A percentile compares a stretch with the other conserved stretches of the same genome.
phyloP scores from a whole-genome alignment of 306 rosid species.

The Casuarina glauca region DNA sequence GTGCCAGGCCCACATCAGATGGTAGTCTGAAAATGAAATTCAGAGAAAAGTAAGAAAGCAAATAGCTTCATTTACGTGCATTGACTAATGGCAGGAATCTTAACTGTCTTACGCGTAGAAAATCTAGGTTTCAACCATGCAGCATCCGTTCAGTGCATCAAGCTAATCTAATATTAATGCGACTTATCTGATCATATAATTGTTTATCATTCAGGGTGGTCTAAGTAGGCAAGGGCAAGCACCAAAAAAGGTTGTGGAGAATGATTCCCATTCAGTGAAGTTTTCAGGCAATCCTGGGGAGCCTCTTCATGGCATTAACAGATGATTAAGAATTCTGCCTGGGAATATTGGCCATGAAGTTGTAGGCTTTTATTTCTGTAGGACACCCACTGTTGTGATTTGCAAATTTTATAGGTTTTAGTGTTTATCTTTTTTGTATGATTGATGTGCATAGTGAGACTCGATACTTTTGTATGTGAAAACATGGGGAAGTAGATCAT shows the following conservation, averaged over 20 bases:
- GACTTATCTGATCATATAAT: constrained; percentile 7
- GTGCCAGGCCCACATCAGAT: background rate
- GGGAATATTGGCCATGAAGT: constrained; percentile 10
- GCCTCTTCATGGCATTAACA: constrained; percentile 26
- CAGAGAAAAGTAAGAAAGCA: background rate
- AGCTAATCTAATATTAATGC: background rate
- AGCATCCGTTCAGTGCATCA: background rate
- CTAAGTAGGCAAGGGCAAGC: constrained; percentile 42
- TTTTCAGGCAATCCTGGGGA: constrained; percentile 29
- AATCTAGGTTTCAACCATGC: background rate
- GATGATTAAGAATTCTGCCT: constrained; percentile 17
- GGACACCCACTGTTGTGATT: background rate
- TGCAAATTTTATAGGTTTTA: background rate
- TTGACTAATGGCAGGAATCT: background rate
- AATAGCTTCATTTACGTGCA: background rate
- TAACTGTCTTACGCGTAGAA: background rate
- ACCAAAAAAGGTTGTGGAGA: constrained; percentile 31
- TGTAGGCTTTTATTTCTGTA: background rate
- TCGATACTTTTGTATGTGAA: constrained; percentile 4
- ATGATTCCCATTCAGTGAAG: constrained; percentile 30
- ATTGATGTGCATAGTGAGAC: background rate
- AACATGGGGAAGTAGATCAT: background rate
- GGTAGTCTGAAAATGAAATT: background rate
- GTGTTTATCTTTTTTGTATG: background rate
- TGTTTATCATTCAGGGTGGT: constrained; percentile 54